phyloP scores from a whole-genome alignment of 352 stramenopile species.

The Pythium folliculosum region DNA sequence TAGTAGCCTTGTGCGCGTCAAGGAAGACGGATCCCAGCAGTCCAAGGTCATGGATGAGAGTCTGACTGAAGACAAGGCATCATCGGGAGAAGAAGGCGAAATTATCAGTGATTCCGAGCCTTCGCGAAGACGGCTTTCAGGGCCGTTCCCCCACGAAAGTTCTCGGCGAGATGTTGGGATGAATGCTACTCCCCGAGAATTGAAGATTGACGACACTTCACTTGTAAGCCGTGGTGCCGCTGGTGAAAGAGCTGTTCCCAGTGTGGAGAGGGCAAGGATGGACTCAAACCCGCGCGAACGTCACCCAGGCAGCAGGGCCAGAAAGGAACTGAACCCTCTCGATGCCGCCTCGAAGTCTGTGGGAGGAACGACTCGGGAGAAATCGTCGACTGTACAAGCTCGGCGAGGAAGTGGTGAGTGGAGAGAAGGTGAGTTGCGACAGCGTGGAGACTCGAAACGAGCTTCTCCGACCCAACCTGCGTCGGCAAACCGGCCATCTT shows the following conservation, averaged over 20 bases:
- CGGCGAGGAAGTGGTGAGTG: conserved; percentile 29
- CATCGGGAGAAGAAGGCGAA: conserved; percentile 25
- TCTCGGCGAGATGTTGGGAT: conserved; percentile 1
- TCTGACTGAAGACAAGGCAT: conserved; percentile 8
- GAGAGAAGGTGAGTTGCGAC: conserved; percentile 15
- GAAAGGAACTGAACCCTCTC: neutral
- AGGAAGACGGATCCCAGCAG: neutral
- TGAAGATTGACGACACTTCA: conserved; percentile 4
- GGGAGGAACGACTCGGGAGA: neutral
- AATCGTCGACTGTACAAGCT: neutral
- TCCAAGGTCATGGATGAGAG: neutral
- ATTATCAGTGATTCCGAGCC: conserved; percentile 17
- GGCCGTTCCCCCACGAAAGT: neutral
- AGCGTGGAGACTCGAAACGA: conserved; percentile 7
- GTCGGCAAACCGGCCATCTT: conserved; percentile 27
- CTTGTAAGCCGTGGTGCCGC: neutral
- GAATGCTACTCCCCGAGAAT: conserved; percentile 5
- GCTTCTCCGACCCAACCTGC: conserved; percentile 17
- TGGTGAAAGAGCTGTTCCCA: neutral
- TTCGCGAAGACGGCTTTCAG: neutral
- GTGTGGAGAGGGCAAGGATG: neutral
- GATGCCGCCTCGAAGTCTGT: neutral
- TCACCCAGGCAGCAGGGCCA: neutral
- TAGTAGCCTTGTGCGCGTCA: neutral
- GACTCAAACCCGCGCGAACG: conserved; percentile 1